Base-by-base conservation (phyloP, 306 rosid species). In the Ormosia semicastrata region DNA sequence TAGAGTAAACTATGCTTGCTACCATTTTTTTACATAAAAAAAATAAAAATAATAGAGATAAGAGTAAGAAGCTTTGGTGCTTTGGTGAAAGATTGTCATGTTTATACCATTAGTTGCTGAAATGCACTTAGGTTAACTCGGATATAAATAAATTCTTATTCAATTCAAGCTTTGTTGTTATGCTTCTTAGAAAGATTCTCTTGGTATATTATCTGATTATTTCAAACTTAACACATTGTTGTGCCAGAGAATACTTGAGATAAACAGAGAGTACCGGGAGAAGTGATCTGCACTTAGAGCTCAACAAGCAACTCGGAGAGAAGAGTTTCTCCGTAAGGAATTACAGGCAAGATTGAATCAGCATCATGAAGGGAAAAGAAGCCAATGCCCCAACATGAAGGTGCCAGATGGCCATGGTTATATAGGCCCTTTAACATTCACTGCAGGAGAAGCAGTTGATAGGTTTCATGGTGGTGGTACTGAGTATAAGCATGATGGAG, bases 211-310 rank as follows among this genome's bases (percentile, higher is more conserved):
- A 79, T 44, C 54, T 12, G 8, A 73, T 44, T 43, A 13, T 62
- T 49, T 81, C 62, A 41, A 73, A 52, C 74, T n/a, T 41, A 36
- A 37, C 14, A 7, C n/a, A 43, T 78, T 79, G 17, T 49, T 40
- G 33, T 71, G 75, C 5, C 79, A 85, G 79, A 80, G 77, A 85
- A 50, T 81, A 73, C 62, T 70, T 44, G 81, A 75, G 52, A 82
- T 82, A 56, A 57, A 82, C 18, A 15, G 3, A 18, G 76, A 75
- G 7, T 81, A 63, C 70, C 68, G 46, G 57, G 79, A 77, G 57
- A 77, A 63, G 50, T 2, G 77, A 33, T 77, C 73, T 70, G 76
- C 79, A 41, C 83, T 83, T 2, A 71, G 69, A 63, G 67, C 82
- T 41, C 73, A 40, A 71, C 82, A 83, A 71, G 57, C 57, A 34